Percentiles rank a stretch among this genome's conserved stretches.
Conservation (phyloP, 805 yeast genomes). For the Lipomyces japonicus region DNA sequence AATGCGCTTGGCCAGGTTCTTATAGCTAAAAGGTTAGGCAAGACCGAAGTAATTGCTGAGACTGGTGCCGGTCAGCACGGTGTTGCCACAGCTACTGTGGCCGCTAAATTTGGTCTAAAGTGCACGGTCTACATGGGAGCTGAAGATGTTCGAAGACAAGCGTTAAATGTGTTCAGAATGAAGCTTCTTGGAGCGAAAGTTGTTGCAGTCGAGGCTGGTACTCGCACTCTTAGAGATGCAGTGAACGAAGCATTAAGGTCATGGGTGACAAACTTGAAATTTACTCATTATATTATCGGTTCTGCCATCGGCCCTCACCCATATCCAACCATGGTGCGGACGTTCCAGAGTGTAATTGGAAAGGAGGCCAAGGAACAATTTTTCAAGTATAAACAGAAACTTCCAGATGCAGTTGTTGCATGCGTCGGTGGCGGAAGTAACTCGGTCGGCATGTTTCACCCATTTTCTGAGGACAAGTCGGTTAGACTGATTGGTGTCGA, state of each 20-base stretch:
- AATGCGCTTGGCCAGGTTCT: conserved; percentile 47
- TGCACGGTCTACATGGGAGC: conserved; percentile 99
- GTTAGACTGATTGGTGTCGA: conserved; percentile 91
- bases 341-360: conserved; percentile 97
- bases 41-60: conserved; percentile 46
- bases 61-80: conserved; percentile 54
- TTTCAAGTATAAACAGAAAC: conserved; percentile 70
- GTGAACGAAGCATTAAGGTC: conserved; percentile 93
- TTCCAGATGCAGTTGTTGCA: conserved; percentile 93
- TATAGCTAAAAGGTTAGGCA: conserved; percentile 46
- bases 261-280: conserved; percentile 85
- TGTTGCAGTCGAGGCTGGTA: conserved; percentile 89
- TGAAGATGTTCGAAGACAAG: conserved; percentile 98
- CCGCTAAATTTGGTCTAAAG: conserved; percentile 69
- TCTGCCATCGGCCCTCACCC: conserved; percentile 99
- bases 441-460: conserved; percentile 92
- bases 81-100: conserved; percentile 50
- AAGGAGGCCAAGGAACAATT: conserved; percentile 91
- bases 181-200: conserved; percentile 93
- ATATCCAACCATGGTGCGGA: conserved; percentile 94
- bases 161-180: conserved; percentile 96
- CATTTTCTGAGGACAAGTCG: conserved; percentile 74
- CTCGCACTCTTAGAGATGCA: conserved; percentile 94
- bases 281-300: conserved; percentile 94
- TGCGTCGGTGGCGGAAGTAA: conserved; percentile 99